Percentiles rank a stretch among this genome's conserved stretches.
Evolutionary conservation across 169 alveolate species (phyloP).

Genomic region (Perkinsus olseni): DNA sequence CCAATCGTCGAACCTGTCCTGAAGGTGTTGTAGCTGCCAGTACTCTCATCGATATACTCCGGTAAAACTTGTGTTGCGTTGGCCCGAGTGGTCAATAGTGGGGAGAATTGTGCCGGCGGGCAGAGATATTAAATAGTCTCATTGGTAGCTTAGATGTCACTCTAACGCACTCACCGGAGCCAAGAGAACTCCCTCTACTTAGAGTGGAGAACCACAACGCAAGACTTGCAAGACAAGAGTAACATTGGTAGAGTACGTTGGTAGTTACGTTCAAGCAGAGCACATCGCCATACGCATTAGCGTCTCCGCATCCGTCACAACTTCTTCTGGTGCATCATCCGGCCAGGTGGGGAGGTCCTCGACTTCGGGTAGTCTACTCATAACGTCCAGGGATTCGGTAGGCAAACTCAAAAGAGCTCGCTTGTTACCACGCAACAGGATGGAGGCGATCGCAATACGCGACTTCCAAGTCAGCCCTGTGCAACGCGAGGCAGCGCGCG

Average conservation of each 20-base stretch:
- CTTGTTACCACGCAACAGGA: neutral
- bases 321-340: neutral
- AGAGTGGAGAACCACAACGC: no score
- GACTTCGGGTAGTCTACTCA: neutral
- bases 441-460: neutral
- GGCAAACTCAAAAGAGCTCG: neutral
- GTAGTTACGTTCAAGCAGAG: neutral
- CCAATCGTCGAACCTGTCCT: neutral
- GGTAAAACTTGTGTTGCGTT: no score
- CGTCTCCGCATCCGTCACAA: neutral
- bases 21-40: no score
- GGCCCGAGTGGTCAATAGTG: no score
- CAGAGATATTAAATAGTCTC: neutral
- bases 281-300: neutral
- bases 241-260: neutral
- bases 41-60: no score
- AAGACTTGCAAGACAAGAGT: neutral
- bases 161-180: no score
- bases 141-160: no score
- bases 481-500: neutral
- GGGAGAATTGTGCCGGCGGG: no score
- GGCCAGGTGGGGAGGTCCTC: neutral
- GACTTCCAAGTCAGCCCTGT: neutral
- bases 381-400: neutral
- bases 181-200: no score